These are phyloP conservation scores for Solanum chacoense DNA, from an alignment of 305 asterid genomes.

Conservation along the genomic window DNA sequence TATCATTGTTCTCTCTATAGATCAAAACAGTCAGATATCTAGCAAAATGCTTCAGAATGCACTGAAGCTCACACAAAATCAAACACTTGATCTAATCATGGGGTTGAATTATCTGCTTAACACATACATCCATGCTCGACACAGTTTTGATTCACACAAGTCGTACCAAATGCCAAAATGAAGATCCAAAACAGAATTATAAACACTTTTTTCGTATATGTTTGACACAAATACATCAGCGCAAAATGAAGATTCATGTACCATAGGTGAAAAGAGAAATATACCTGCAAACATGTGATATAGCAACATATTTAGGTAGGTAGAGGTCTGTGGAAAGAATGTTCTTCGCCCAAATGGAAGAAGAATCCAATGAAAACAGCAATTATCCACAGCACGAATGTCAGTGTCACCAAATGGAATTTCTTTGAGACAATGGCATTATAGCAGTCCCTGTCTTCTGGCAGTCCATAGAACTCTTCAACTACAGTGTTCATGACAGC, in stretches of 20 bases:
- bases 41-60: not conserved
- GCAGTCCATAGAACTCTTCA: slow-evolving; percentile 19
- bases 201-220: not conserved
- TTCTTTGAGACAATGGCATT: slow-evolving; percentile 22
- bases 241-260: not conserved
- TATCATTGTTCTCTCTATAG: not conserved
- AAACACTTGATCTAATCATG: not conserved
- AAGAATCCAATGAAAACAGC: slow-evolving; percentile 15
- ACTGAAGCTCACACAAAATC: not conserved
- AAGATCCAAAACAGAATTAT: not conserved
- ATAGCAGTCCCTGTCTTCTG: slow-evolving; percentile 30
- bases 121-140: not conserved
- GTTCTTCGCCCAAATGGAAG: slow-evolving; percentile 4
- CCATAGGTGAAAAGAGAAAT: not conserved
- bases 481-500: slow-evolving; percentile 25
- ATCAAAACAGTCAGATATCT: not conserved
- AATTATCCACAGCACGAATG: slow-evolving; percentile 23
- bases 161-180: not conserved
- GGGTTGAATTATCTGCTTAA: not conserved
- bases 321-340: not conserved
- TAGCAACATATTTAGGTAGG: slow-evolving; percentile 2
- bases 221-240: not conserved
- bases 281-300: not conserved
- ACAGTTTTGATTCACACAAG: not conserved
- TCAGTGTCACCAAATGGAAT: slow-evolving; percentile 18